Evolutionary conservation across 805 yeast species (phyloP).

Genomic region (Ogataea corticis): DNA sequence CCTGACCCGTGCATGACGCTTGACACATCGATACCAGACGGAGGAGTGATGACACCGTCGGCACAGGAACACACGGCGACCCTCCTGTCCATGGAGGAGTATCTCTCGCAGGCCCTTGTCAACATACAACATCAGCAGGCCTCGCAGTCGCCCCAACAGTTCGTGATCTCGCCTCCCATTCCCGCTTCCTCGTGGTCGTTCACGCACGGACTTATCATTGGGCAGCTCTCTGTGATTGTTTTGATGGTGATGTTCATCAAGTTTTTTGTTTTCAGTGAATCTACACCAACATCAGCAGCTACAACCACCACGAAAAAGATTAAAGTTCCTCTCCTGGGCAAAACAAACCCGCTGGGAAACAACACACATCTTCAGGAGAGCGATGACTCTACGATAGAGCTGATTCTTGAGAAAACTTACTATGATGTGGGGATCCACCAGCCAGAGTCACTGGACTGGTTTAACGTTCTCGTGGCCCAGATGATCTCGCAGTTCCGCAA

Average conservation of each 20-base stretch:
- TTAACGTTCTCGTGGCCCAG: constrained; percentile 91
- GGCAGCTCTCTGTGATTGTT: constrained; percentile 70
- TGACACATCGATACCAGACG: not conserved
- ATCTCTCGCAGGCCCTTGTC: constrained; percentile 20
- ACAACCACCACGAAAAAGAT: constrained; percentile 21
- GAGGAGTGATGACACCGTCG: constrained; percentile 4
- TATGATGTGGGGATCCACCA: constrained; percentile 86
- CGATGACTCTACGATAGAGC: constrained; percentile 22
- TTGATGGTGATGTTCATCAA: constrained; percentile 64
- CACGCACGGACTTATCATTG: constrained; percentile 71
- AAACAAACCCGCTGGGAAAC: constrained; percentile 7
- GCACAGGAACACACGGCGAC: constrained; percentile 9
- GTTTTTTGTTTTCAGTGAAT: constrained; percentile 76
- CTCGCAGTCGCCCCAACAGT: constrained; percentile 13
- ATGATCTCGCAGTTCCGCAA: constrained; percentile 80
- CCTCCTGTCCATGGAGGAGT: constrained; percentile 19
- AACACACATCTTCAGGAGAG: constrained; percentile 12
- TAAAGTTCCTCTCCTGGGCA: constrained; percentile 19
- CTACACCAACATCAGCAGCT: constrained; percentile 43
- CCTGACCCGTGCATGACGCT: not conserved
- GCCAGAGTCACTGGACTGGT: constrained; percentile 95
- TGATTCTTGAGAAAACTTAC: constrained; percentile 85
- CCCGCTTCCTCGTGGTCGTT: constrained; percentile 54
- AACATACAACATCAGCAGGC: constrained; percentile 16
- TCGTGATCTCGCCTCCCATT: constrained; percentile 5